Conservation (phyloP, 257 asterid species). For the Ligustrum vulgare region DNA sequence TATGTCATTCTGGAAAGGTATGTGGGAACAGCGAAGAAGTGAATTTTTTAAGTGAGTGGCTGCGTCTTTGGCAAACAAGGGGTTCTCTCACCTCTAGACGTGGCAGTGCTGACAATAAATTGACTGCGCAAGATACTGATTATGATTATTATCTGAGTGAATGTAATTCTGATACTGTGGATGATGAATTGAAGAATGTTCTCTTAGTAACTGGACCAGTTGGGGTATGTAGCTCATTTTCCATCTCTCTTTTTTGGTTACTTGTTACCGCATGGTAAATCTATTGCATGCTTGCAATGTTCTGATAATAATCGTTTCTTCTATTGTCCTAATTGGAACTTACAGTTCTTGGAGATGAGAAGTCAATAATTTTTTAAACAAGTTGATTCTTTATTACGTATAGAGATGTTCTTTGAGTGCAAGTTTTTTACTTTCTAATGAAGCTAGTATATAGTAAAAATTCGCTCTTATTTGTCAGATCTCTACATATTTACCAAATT, state of each 20-base stretch:
- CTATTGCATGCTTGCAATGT: slow-evolving; percentile 14
- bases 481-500: not conserved
- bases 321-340: not conserved
- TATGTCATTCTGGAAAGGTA: slow-evolving; percentile 50
- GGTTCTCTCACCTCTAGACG: slow-evolving; percentile 43
- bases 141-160: slow-evolving; percentile 54
- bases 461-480: not conserved
- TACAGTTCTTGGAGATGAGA: not conserved
- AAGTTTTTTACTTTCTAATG: not conserved
- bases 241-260: slow-evolving; percentile 17
- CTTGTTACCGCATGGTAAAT: not conserved
- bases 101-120: slow-evolving; percentile 34
- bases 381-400: not conserved
- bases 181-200: slow-evolving; percentile 77
- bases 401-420: not conserved
- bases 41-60: slow-evolving; percentile 77
- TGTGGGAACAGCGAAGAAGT: slow-evolving; percentile 88
- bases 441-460: not conserved
- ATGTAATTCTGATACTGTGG: slow-evolving; percentile 46
- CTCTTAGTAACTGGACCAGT: slow-evolving; percentile 93
- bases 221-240: slow-evolving; percentile 64
- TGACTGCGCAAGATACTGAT: slow-evolving; percentile 37
- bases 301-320: not conserved
- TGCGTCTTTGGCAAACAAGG: slow-evolving; percentile 76
- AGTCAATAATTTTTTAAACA: not conserved